Base-by-base conservation (phyloP, 352 stramenopile genomes). In the Globisporangium barbulae region DNA sequence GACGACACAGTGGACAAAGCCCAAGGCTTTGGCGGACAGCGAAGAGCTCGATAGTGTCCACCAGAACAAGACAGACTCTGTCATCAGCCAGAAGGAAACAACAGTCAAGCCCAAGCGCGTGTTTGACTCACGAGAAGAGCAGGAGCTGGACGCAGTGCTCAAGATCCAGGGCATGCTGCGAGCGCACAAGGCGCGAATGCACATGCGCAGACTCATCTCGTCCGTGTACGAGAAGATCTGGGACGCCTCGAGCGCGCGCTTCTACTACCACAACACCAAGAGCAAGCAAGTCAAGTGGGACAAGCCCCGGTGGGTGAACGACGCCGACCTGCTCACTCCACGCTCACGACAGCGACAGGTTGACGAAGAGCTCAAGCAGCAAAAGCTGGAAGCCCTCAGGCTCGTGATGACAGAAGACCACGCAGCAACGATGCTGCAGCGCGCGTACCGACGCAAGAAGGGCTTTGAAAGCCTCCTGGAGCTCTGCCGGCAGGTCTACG, bases 221-320 rank as follows among this genome's bases (percentile, higher is more conserved):
- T 87, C 74, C 13, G 67, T 91, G 15, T 93, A 93, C 61, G 78
- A 91, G 56, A 93, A 91, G 65, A 90, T 93, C 61, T 93, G 80
- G 81, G 82, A 93, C 63, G 49, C 33, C 9, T 30, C 41, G 6
- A 70, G 69, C 2, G 57, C 69, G 25, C 73, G 75, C 0, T 93
- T 89, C 53, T 94, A 91, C 73, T 94, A 92, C 53, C 85, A 90
- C 66, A 94, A 94, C 67, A 90, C 77, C 8, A 72, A 69, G 25
- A 91, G 80, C 21, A 76, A 88, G 47, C 57, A 75, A 41, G 85
- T 91, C 6, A 88, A 78, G 59, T 94, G 86, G 86, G 70, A 76
- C 53, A 79, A 81, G 21, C 86, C 84, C 15, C 71, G 70, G 1
- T 91, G 77, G 79, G 81, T 91, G 22, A 79, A 65, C 61, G 85